A percentile compares a stretch with the other conserved stretches of the same genome.
phyloP scores from a whole-genome alignment of 192 early-diverging fungal genomes.

The Umbelopsis ramanniana region DNA sequence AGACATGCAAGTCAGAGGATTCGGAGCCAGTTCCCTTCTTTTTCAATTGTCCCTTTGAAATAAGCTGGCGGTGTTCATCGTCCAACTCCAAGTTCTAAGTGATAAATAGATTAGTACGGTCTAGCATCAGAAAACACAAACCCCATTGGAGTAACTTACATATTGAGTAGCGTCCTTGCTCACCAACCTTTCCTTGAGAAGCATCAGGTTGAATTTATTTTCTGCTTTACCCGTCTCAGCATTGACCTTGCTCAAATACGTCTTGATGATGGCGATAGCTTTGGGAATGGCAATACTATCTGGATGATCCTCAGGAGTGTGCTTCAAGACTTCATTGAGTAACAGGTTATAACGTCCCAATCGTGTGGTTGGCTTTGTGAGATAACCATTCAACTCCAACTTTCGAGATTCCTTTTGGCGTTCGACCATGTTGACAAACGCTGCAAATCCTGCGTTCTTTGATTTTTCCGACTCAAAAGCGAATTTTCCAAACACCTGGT shows the following conservation, averaged over 20 bases:
- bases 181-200: slow-evolving; percentile 71
- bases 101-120: not conserved
- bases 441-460: slow-evolving; percentile 64
- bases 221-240: slow-evolving; percentile 85
- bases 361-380: slow-evolving; percentile 88
- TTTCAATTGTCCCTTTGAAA: slow-evolving; percentile 82
- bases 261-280: slow-evolving; percentile 72
- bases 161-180: slow-evolving; percentile 49
- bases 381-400: slow-evolving; percentile 84
- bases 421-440: slow-evolving; percentile 82
- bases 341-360: slow-evolving; percentile 87
- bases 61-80: slow-evolving; percentile 71
- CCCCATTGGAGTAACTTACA: slow-evolving; percentile 6
- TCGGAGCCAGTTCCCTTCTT: slow-evolving; percentile 60
- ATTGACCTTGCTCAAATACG: slow-evolving; percentile 84
- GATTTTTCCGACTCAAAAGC: slow-evolving; percentile 82
- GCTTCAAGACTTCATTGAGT: slow-evolving; percentile 78
- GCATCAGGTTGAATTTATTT: slow-evolving; percentile 81
- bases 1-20: slow-evolving; percentile 74
- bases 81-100: slow-evolving; percentile 77
- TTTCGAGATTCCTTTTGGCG: slow-evolving; percentile 76
- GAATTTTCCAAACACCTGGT: slow-evolving; percentile 83
- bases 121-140: not conserved
- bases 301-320: slow-evolving; percentile 77
- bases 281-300: slow-evolving; percentile 75